Evolutionary conservation across 73 alveolate species (phyloP), one percentile per base, ranked within the genome.

Genomic region (Paramecium octaurelia): DNA sequence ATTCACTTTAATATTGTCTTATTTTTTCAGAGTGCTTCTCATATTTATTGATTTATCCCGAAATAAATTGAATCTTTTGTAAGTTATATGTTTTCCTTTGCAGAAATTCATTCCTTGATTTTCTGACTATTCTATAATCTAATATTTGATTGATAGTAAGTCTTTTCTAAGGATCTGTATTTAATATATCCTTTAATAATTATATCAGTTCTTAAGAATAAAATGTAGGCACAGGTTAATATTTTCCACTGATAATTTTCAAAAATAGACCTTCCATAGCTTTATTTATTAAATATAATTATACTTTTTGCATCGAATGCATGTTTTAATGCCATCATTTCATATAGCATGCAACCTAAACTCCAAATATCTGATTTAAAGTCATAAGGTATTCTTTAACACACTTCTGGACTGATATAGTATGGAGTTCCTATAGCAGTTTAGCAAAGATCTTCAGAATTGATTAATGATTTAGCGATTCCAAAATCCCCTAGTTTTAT

Each of bases 401-500:
- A 89, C 58, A 95, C 93, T 95, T 95, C 98, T 3, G 98, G 98
- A 44, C 95, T 86, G 4, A 95, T 89, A 83, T 93, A 95, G 46
- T 94, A 93, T 31, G 98, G 98, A 0, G 98, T 95, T n/a, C 98
- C 98, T 27, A 93, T 64, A 21, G 60, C 80, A 12, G 98, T 96
- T 58, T 90, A 86, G 0, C 97, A 97, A 43, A 92, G 89, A 80
- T 94, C 97, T 36, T 93, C 86, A 9, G 98, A 92, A 64, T 92
- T 86, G 8, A 92, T 94, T 68, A 96, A 88, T 11, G 92, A 77
- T 95, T 94, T 96, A 2, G 97, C 93, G 50, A 96, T 94, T 3
- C 99, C 99, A 59, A 96, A 96, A 96, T 96, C 99, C 9, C 99
- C 99, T 36, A 96, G 38, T 86, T 94, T 95, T 12, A 96, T 92